phyloP scores from a whole-genome alignment of 768 basidiomycete species.

The Auricularia heimuer region DNA sequence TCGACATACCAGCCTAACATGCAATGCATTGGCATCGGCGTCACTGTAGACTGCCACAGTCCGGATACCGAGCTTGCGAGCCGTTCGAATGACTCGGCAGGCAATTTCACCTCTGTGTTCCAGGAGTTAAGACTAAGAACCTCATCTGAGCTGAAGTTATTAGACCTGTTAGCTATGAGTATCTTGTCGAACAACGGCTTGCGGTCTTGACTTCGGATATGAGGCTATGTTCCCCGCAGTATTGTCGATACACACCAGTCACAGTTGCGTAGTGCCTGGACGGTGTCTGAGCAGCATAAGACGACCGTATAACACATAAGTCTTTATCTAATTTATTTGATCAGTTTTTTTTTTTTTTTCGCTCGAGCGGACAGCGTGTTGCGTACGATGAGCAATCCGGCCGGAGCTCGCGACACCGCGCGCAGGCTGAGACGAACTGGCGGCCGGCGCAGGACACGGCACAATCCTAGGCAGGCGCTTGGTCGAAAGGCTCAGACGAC shows the following conservation, averaged over 20 bases:
- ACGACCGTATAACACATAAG: too few species aligned
- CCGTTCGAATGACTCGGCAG: slow-evolving; percentile 88
- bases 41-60: slow-evolving; percentile 91
- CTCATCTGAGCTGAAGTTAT: background rate
- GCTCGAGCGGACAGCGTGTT: too few species aligned
- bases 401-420: background rate
- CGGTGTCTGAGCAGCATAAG: too few species aligned
- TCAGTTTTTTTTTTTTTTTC: too few species aligned
- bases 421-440: background rate
- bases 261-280: background rate
- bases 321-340: too few species aligned
- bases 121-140: background rate
- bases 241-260: background rate
- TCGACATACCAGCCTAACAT: slow-evolving; percentile 59
- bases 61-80: slow-evolving; percentile 76
- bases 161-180: slow-evolving; percentile 79
- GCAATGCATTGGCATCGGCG: slow-evolving; percentile 69
- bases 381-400: too few species aligned
- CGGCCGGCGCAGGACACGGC: background rate
- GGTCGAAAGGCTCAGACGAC: background rate
- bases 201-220: background rate
- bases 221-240: background rate
- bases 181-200: slow-evolving; percentile 68
- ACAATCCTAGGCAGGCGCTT: background rate
- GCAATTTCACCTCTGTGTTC: slow-evolving; percentile 80